These are phyloP conservation scores for Phytophthora brassicae DNA, from an alignment of 352 stramenopile species.

Conservation along the genomic window DNA sequence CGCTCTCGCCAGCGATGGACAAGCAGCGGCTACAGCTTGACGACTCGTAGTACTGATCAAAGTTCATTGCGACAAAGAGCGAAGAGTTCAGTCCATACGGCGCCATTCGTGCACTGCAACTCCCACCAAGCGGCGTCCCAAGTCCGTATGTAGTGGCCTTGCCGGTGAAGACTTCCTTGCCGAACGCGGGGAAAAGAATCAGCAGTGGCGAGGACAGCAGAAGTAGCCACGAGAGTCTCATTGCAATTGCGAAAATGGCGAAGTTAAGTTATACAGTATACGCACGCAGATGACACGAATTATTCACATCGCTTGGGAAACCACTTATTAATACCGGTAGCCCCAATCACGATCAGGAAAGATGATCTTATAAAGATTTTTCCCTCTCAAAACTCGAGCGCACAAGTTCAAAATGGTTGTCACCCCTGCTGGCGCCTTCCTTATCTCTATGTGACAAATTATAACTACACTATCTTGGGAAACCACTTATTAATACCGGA, in stretches of 20 bases:
- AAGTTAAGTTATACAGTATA: too few relatives aligned
- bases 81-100: constrained; percentile 44
- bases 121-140: constrained; percentile 42
- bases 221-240: background rate
- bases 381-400: too few relatives aligned
- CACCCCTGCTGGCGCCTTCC: too few relatives aligned
- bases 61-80: constrained; percentile 67
- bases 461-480: too few relatives aligned
- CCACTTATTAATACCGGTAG: too few relatives aligned
- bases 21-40: constrained; percentile 61
- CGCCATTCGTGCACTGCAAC: constrained; percentile 50
- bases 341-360: too few relatives aligned
- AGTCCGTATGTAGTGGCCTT: constrained; percentile 58
- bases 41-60: constrained; percentile 57
- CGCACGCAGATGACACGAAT: too few relatives aligned
- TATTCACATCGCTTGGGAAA: too few relatives aligned
- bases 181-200: constrained; percentile 8
- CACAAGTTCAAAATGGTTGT: too few relatives aligned
- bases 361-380: too few relatives aligned
- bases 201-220: constrained; percentile 4
- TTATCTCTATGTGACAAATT: too few relatives aligned
- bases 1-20: constrained; percentile 44
- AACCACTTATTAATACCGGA: too few relatives aligned
- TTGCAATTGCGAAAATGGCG: background rate
- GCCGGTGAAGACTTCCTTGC: constrained; percentile 45